Conservation (phyloP, 2,329 filamentous ascomycete genomes). For the Dactylellina haptotyla region DNA sequence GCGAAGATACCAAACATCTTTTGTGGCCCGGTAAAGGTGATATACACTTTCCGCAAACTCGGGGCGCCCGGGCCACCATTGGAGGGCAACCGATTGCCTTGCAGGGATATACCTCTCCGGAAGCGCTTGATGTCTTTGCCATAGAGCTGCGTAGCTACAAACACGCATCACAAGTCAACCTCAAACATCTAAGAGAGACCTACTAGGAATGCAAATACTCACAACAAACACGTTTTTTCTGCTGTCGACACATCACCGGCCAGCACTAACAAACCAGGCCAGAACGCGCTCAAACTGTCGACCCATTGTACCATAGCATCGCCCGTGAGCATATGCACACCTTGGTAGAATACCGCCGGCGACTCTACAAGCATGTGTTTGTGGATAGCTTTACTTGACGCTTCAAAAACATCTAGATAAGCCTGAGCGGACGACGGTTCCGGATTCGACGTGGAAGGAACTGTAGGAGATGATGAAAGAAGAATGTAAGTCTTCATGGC, state of each 20-base stretch:
- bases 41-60: conserved; percentile 98
- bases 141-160: conserved; percentile 79
- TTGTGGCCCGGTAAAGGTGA: conserved; percentile 91
- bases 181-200: no score
- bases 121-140: conserved; percentile 92
- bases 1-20: conserved; percentile 95
- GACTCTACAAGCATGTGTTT: conserved; percentile 77
- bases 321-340: conserved; percentile 86
- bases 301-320: conserved; percentile 72
- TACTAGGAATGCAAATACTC: no score
- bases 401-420: conserved; percentile 84
- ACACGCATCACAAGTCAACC: no score
- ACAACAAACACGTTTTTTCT: conserved; percentile 83
- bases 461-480: conserved; percentile 68
- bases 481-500: conserved; percentile 93
- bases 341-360: conserved; percentile 84
- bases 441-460: conserved; percentile 36
- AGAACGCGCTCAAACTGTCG: conserved; percentile 94
- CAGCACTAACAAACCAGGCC: conserved; percentile 84
- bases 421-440: conserved; percentile 22
- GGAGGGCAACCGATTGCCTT: conserved; percentile 82
- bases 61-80: conserved; percentile 94
- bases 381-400: conserved; percentile 86
- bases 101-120: conserved; percentile 89
- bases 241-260: conserved; percentile 92